Evolutionary conservation across 2,329 filamentous ascomycete species (phyloP), one percentile per base, ranked within the genome.

Genomic region (Cadophora malorum): DNA sequence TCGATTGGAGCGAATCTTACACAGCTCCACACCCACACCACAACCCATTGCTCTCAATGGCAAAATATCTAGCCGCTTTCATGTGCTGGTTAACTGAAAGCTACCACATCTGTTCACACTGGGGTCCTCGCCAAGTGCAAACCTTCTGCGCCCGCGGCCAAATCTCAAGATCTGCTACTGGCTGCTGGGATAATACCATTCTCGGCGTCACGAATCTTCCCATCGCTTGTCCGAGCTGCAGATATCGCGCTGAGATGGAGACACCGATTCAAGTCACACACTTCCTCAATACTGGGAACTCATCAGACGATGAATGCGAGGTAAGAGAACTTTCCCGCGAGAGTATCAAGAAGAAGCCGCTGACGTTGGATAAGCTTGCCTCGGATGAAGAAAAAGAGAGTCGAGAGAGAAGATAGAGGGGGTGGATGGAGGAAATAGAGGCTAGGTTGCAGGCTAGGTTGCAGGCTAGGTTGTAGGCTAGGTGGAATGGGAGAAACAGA

Each of bases 171-270:
- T 56, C 52, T 2, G 8, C 25, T 2, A 49, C 63, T 3, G 63
- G 63, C 25, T 64, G 63, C 23, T 64, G 63, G 63, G 63, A 58
- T 5, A 64, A 56, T n/a, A 64, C 19, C 25, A 33, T 64, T n/a
- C 14, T 25, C 38, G 63, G 63, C 10, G 63, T 64, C 21, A 33
- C 35, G 0, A 35, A 55, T 10, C 25, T 31, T 12, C 7, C 8
- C n/a, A 23, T 25, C 12, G 35, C 45, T 19, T 64, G 63, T 41
- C 47, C 33, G 25, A n/a, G 16, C 23, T 64, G 63, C 23, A 52
- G 23, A 41, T 58, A 45, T 6, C 23, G 35, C n/a, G 49, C 33
- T 9, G 61, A 25, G 2, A 45, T 41, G 31, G 19, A 21, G 16
- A 31, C 10, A 5, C 49, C 61, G 4, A 16, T 53, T 2, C 61